These are phyloP conservation scores for Pseudogymnoascus pannorum DNA, from an alignment of 2,329 filamentous ascomycete species.

Conservation along the genomic window DNA sequence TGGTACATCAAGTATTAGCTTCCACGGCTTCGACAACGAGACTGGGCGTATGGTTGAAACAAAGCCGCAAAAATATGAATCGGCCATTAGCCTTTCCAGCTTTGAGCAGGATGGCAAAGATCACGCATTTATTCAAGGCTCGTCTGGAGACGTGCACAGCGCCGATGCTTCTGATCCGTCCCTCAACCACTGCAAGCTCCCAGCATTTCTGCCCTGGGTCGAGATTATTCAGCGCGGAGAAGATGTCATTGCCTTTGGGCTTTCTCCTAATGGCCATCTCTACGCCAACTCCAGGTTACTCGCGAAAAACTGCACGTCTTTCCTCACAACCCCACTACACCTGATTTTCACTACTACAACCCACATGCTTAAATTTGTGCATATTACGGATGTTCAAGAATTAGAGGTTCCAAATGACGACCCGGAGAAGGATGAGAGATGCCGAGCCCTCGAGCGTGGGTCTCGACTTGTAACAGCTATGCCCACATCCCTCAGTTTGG, in stretches of 20 bases:
- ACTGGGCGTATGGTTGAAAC: conserved; percentile 23
- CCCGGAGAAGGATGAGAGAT: conserved; percentile 85
- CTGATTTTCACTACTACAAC: conserved; percentile 88
- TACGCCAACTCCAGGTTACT: conserved; percentile 70
- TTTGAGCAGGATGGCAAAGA: conserved; percentile 19
- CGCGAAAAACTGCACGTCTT: conserved; percentile 86
- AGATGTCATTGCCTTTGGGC: conserved; percentile 37
- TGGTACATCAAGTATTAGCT: conserved; percentile 15
- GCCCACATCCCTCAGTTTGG: conserved; percentile 75
- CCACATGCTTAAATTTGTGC: conserved; percentile 89
- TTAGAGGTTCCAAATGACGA: conserved; percentile 81
- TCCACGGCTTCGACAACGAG: conserved; percentile 24
- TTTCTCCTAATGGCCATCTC: conserved; percentile 69
- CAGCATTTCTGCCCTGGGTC: conserved; percentile 28
- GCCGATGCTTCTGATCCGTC: conserved; percentile 18
- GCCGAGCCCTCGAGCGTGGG: conserved; percentile 84
- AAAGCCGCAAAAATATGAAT: conserved; percentile 13
- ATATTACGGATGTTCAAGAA: conserved; percentile 61
- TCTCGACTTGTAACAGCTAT: conserved; percentile 82
- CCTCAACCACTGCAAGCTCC: conserved; percentile 21
- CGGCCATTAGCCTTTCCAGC: conserved; percentile 19
- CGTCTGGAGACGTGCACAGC: conserved; percentile 24
- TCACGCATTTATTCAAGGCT: conserved; percentile 23
- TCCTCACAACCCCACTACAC: conserved; percentile 71
- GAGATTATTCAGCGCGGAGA: conserved; percentile 23